These are phyloP conservation scores for Salix exigua DNA, from an alignment of 345 rosid species.

Conservation along the genomic window DNA sequence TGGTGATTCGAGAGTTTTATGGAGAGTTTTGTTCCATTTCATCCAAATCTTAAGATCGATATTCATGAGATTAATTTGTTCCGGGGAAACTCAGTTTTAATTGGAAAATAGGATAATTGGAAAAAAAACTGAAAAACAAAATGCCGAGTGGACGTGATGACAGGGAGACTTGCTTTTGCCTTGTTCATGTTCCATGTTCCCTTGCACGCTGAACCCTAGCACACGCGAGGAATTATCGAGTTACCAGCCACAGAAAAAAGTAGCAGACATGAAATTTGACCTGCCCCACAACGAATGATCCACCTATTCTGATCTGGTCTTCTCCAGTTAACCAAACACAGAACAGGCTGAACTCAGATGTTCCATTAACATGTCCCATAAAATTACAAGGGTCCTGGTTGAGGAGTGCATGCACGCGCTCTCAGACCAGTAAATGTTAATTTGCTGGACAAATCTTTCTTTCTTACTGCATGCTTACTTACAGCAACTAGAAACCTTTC, in stretches of 20 bases:
- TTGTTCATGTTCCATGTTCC: slow-evolving; percentile 12
- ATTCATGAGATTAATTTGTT: no score
- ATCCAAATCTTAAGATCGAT: no score
- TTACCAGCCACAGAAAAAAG: background rate
- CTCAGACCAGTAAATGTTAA: no score
- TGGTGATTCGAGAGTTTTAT: no score
- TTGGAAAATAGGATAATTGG: no score
- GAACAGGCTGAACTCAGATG: background rate
- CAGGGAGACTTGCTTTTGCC: slow-evolving; percentile 10
- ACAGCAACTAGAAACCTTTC: no score
- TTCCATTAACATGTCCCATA: background rate
- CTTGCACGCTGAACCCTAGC: background rate
- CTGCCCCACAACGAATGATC: slow-evolving; percentile 6
- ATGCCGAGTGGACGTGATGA: background rate
- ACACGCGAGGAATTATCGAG: background rate
- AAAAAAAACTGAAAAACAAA: background rate
- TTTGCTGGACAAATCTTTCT: no score
- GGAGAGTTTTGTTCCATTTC: no score
- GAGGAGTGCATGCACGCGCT: no score
- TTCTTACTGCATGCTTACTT: no score
- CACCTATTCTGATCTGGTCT: slow-evolving; percentile 3
- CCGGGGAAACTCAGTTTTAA: no score
- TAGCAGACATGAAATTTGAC: slow-evolving; percentile 17
- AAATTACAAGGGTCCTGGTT: no score
- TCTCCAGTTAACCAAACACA: slow-evolving; percentile 1